Conservation (phyloP, 2,329 filamentous ascomycete genomes). For the Fusarium dlaminii region DNA sequence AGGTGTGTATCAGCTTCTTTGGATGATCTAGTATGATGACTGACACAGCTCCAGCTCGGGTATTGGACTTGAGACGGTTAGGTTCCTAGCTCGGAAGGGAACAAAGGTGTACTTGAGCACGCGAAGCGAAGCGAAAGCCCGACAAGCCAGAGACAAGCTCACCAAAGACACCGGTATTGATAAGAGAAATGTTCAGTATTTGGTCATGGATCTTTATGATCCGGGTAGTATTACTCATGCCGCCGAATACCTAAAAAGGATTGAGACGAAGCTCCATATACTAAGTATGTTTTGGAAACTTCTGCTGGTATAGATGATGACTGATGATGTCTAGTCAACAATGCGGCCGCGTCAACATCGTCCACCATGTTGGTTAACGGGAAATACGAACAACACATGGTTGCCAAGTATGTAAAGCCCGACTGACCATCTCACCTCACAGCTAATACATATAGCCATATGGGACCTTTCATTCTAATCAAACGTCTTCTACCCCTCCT, state of each 20-base stretch:
- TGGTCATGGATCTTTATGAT: background rate
- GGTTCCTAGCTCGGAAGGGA: background rate
- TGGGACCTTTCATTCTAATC: background rate
- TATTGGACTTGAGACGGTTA: background rate
- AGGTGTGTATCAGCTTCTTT: background rate
- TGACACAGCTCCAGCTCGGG: background rate
- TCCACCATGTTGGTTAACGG: background rate
- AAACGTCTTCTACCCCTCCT: background rate
- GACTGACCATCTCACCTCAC: rapidly evolving
- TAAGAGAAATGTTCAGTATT: rapidly evolving
- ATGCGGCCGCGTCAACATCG: rapidly evolving
- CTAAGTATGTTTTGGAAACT: background rate
- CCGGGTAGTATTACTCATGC: background rate
- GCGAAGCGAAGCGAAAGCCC: background rate
- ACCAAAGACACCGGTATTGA: rapidly evolving
- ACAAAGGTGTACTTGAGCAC: background rate
- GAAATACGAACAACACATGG: background rate
- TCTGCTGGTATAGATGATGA: too few species aligned
- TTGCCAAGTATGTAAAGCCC: rapidly evolving
- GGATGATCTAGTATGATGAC: rapidly evolving
- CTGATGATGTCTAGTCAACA: rapidly evolving
- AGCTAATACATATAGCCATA: rapidly evolving
- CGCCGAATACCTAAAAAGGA: rapidly evolving
- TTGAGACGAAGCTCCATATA: background rate
- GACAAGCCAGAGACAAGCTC: background rate